These are phyloP conservation scores for Syncephalastrum racemosum DNA, from an alignment of 371 early-diverging fungal genomes.

Conservation along the genomic window DNA sequence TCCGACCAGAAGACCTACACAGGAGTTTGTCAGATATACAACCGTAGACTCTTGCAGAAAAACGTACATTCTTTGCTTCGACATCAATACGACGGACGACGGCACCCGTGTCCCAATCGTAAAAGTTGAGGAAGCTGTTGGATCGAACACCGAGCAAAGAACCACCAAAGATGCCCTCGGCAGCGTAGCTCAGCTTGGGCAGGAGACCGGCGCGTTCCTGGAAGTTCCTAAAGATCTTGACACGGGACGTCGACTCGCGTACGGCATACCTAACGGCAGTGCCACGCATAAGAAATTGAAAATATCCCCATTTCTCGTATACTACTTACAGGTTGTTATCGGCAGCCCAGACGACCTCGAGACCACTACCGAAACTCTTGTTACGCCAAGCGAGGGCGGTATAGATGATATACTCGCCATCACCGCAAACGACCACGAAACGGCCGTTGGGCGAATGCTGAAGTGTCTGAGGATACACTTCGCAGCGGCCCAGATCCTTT, in stretches of 20 bases:
- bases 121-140: conserved; percentile 84
- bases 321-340: conserved; percentile 83
- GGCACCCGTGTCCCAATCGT: conserved; percentile 94
- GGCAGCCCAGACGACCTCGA: conserved; percentile 96
- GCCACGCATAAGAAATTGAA: background rate
- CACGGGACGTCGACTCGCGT: conserved; percentile 83
- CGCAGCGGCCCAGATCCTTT: conserved; percentile 97
- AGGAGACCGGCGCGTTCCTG: conserved; percentile 79
- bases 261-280: conserved; percentile 75
- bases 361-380: conserved; percentile 94
- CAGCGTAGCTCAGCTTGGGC: conserved; percentile 71
- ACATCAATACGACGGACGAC: conserved; percentile 95
- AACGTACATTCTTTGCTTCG: conserved; percentile 72
- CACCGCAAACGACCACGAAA: conserved; percentile 98
- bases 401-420: conserved; percentile 98
- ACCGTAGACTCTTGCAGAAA: background rate
- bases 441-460: conserved; percentile 97
- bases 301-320: background rate
- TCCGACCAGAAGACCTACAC: conserved; percentile 88
- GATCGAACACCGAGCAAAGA: conserved; percentile 87
- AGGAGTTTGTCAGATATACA: background rate
- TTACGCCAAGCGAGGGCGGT: conserved; percentile 99
- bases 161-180: conserved; percentile 95
- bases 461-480: conserved; percentile 95
- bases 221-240: conserved; percentile 91